phyloP scores from a whole-genome alignment of 2,329 filamentous ascomycete genomes.

The Nigrospora oryzae region DNA sequence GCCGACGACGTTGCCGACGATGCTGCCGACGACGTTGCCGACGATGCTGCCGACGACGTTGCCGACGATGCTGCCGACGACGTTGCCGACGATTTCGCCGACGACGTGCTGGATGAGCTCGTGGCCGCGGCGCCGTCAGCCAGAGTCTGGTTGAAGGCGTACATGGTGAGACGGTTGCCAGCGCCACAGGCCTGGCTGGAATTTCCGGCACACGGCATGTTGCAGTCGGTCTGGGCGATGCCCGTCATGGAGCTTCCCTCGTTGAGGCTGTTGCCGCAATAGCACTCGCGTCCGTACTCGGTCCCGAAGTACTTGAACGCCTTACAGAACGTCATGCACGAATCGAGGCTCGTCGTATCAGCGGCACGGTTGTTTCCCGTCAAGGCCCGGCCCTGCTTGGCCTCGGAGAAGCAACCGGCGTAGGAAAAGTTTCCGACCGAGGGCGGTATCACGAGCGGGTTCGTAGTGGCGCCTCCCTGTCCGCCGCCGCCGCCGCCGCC shows the following conservation, averaged over 20 bases:
- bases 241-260: background rate
- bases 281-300: slow-evolving; percentile 6
- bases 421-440: slow-evolving; percentile 4
- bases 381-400: slow-evolving; percentile 1
- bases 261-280: background rate
- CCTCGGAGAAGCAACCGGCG: slow-evolving; percentile 3
- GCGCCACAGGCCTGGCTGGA: slow-evolving; percentile 2
- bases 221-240: slow-evolving; percentile 1
- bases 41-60: background rate
- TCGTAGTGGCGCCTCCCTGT: no score
- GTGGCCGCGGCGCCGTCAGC: background rate
- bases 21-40: background rate
- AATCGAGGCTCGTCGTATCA: slow-evolving; percentile 29
- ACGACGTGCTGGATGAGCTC: background rate
- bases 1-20: no score
- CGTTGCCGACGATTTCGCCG: background rate
- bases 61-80: background rate
- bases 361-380: slow-evolving; percentile 15
- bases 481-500: no score
- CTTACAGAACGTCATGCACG: slow-evolving; percentile 2
- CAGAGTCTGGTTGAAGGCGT: background rate
- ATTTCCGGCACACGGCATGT: background rate
- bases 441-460: background rate
- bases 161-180: background rate
- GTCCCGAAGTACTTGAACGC: slow-evolving; percentile 5